phyloP scores from a whole-genome alignment of 2,329 filamentous ascomycete genomes.

The Claviceps monticola region DNA sequence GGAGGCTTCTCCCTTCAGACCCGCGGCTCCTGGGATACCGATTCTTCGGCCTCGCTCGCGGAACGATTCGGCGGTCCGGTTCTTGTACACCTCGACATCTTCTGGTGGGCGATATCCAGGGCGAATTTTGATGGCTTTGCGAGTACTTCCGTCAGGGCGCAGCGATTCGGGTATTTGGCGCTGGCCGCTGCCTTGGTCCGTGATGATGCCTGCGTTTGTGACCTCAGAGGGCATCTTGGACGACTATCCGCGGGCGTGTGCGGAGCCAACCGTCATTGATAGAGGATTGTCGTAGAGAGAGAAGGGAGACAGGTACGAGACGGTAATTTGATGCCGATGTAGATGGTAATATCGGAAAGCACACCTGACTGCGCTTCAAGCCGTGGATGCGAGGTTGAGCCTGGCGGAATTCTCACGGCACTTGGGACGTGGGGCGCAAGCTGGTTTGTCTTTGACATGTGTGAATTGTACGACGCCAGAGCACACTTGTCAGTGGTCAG shows the following conservation, averaged over 20 bases:
- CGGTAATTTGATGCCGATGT: not conserved
- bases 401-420: not conserved
- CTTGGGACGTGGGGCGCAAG: not conserved
- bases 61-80: constrained; percentile 73
- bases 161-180: constrained; percentile 80
- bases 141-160: constrained; percentile 77
- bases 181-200: constrained; percentile 60
- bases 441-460: no score
- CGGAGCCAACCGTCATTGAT: not conserved
- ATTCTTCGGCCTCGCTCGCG: constrained; percentile 55
- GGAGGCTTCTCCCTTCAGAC: constrained; percentile 34
- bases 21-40: constrained; percentile 58
- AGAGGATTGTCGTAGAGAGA: no score
- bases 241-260: not conserved
- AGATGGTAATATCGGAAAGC: not conserved
- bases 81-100: constrained; percentile 93
- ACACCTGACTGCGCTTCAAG: not conserved
- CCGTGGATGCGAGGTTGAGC: not conserved
- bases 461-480: no score
- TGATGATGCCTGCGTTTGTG: constrained; percentile 61
- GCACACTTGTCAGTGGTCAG: no score
- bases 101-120: constrained; percentile 90
- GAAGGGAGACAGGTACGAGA: no score
- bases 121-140: constrained; percentile 85
- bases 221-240: constrained; percentile 32